A percentile compares a stretch with the other conserved stretches of the same genome.
Conservation (phyloP, 2,329 filamentous ascomycete genomes). For the Penicillium sp. region DNA sequence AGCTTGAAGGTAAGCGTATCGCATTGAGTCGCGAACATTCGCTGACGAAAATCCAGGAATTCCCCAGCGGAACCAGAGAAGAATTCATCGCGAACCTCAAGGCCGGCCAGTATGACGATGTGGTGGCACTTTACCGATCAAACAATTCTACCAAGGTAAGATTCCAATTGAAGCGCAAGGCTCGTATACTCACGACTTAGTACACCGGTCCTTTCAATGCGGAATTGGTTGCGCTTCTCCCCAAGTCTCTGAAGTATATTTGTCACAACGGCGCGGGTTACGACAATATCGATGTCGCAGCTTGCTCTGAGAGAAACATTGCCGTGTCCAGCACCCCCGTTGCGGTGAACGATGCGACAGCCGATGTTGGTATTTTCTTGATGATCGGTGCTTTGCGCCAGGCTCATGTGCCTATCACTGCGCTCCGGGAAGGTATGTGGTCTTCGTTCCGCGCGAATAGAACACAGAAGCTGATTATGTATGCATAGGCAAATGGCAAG, state of each 20-base stretch:
- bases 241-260: conserved; percentile 50
- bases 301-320: conserved; percentile 51
- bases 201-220: conserved; percentile 52
- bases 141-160: conserved; percentile 56
- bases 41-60: conserved; percentile 28
- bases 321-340: conserved; percentile 49
- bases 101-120: conserved; percentile 57
- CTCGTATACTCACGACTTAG: conserved; percentile 17
- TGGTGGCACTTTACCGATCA: conserved; percentile 60
- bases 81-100: conserved; percentile 60
- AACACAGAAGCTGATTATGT: background rate
- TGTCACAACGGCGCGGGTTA: conserved; percentile 62
- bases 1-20: conserved; percentile 41
- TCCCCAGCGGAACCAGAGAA: conserved; percentile 53
- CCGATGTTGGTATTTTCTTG: conserved; percentile 50
- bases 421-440: conserved; percentile 42
- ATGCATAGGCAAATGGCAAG: conserved; percentile 42
- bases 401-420: conserved; percentile 44
- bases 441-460: background rate
- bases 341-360: conserved; percentile 51
- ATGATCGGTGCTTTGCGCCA: conserved; percentile 51
- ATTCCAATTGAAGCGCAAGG: background rate
- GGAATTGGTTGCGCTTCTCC: conserved; percentile 50
- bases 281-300: conserved; percentile 60
- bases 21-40: background rate